Conservation (phyloP, 768 basidiomycete species). For the Baorangia bicolor region DNA sequence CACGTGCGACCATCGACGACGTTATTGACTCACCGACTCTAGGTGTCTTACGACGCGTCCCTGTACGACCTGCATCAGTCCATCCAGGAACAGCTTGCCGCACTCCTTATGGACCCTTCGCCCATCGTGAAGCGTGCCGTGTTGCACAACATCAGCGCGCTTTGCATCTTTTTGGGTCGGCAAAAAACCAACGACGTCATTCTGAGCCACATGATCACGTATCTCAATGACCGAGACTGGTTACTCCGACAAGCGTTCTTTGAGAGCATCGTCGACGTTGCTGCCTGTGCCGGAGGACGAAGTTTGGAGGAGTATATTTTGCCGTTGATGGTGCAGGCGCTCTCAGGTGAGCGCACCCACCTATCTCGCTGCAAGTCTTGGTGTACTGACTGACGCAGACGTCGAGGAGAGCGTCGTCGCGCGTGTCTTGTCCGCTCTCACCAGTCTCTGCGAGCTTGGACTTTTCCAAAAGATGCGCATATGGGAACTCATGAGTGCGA, state of each 20-base stretch:
- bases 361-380: not conserved
- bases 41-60: slow-evolving; percentile 91
- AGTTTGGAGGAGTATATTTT: slow-evolving; percentile 95
- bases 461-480: slow-evolving; percentile 93
- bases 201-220: slow-evolving; percentile 83
- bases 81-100: slow-evolving; percentile 84
- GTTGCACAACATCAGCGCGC: slow-evolving; percentile 77
- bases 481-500: slow-evolving; percentile 93
- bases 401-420: slow-evolving; percentile 94
- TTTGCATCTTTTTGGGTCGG: slow-evolving; percentile 92
- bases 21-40: not conserved
- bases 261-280: slow-evolving; percentile 93
- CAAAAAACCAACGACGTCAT: slow-evolving; percentile 94
- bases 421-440: slow-evolving; percentile 82
- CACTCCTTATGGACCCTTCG: slow-evolving; percentile 85
- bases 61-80: slow-evolving; percentile 81
- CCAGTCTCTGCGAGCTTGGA: slow-evolving; percentile 85
- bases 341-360: slow-evolving; percentile 64
- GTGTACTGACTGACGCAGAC: slow-evolving; percentile 49
- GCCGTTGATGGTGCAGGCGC: slow-evolving; percentile 93
- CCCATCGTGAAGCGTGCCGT: slow-evolving; percentile 91
- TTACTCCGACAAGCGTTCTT: slow-evolving; percentile 88
- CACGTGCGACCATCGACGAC: not conserved
- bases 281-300: slow-evolving; percentile 86
- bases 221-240: slow-evolving; percentile 92